Conservation (phyloP, 1,139 yeast species). For the Meyerozyma smithsonii region DNA sequence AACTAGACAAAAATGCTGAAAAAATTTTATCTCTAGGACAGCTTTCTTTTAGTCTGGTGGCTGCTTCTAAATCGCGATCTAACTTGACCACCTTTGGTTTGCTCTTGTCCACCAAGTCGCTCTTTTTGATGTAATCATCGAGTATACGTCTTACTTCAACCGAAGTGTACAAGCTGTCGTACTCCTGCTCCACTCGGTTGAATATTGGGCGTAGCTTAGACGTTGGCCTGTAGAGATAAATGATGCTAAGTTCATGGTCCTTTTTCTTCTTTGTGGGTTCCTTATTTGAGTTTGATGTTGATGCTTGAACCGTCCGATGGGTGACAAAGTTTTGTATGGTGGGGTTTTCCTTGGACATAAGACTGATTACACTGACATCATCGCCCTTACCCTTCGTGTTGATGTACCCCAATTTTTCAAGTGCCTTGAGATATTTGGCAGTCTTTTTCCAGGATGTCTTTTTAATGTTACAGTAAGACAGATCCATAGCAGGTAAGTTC, state of each 20-base stretch:
- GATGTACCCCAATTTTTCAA: conserved; percentile 69
- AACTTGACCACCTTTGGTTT: conserved; percentile 49
- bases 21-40: conserved; percentile 51
- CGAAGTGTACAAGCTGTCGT: conserved; percentile 42
- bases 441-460: conserved; percentile 89
- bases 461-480: conserved; percentile 61
- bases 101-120: conserved; percentile 40
- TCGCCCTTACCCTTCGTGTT: conserved; percentile 74
- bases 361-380: conserved; percentile 54
- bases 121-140: conserved; percentile 50
- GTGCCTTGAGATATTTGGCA: conserved; percentile 75
- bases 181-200: conserved; percentile 35
- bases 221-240: conserved; percentile 52
- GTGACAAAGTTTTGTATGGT: conserved; percentile 58
- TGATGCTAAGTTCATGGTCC: conserved; percentile 27
- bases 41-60: conserved; percentile 19
- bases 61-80: conserved; percentile 40
- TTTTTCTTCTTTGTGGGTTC: conserved; percentile 19
- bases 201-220: conserved; percentile 47
- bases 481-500: conserved; percentile 60
- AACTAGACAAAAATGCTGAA: conserved; percentile 44
- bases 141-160: conserved; percentile 50
- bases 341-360: conserved; percentile 46
- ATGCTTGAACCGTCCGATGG: conserved; percentile 45
- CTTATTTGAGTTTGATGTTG: conserved; percentile 11